Percentiles rank a stretch among this genome's conserved stretches.
Evolutionary conservation across 768 basidiomycete genomes (phyloP).

Genomic region (Leccinum longicurvipes): DNA sequence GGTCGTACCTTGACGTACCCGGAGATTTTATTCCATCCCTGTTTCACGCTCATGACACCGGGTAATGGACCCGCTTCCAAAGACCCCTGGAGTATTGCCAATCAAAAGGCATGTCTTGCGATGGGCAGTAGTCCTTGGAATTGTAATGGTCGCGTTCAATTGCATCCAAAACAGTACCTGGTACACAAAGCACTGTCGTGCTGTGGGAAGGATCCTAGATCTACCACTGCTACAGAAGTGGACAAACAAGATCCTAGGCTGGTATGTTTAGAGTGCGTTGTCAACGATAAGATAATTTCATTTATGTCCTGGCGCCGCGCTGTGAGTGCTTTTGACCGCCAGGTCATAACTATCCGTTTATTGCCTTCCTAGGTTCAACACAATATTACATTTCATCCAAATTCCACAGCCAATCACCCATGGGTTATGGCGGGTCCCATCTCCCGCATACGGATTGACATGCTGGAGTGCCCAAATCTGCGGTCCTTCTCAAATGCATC

Average conservation of each 20-base stretch:
- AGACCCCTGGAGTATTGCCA: slow-evolving; percentile 20
- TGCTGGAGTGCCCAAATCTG: background rate
- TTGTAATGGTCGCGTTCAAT: slow-evolving; percentile 17
- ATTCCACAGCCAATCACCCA: background rate
- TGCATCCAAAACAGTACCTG: slow-evolving; percentile 17
- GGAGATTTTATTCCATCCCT: slow-evolving; percentile 28
- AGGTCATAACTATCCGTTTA: background rate
- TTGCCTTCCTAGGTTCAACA: slow-evolving; percentile 19
- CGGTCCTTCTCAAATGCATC: background rate
- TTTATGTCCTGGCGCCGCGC: slow-evolving; percentile 26
- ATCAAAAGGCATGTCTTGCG: slow-evolving; percentile 18
- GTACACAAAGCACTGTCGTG: slow-evolving; percentile 14
- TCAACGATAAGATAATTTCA: slow-evolving; percentile 1
- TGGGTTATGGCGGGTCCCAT: slow-evolving; percentile 7
- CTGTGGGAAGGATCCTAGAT: slow-evolving; percentile 25
- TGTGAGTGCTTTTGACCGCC: slow-evolving; percentile 6
- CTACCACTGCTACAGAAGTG: slow-evolving; percentile 25
- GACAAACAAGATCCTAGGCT: slow-evolving; percentile 19
- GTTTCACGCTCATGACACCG: slow-evolving; percentile 17
- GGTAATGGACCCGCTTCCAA: slow-evolving; percentile 9
- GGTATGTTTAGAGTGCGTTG: slow-evolving; percentile 16
- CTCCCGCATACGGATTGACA: background rate
- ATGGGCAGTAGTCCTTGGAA: slow-evolving; percentile 27
- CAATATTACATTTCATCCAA: slow-evolving; percentile 11
- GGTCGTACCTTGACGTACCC: slow-evolving; percentile 20